phyloP scores from a whole-genome alignment of 1,284 basidiomycete genomes.

The Ceratobasidium papillatum region DNA sequence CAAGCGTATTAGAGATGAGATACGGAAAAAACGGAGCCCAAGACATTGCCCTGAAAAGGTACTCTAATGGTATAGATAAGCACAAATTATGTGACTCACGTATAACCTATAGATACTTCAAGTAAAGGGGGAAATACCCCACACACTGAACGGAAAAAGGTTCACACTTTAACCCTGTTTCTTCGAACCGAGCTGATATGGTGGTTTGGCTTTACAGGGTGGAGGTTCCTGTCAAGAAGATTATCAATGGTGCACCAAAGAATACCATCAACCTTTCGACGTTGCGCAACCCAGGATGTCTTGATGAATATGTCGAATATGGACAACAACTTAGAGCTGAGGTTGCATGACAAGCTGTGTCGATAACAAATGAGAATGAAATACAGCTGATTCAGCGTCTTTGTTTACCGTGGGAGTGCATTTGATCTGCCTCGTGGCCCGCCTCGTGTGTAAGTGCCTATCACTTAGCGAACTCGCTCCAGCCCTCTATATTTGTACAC shows the following conservation, averaged over 20 bases:
- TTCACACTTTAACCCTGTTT: background rate
- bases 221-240: slow-evolving; percentile 85
- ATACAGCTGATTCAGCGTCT: slow-evolving; percentile 4
- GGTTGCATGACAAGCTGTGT: slow-evolving; percentile 49
- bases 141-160: slow-evolving; percentile 86
- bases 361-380: background rate
- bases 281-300: slow-evolving; percentile 77
- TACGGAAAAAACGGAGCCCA: slow-evolving; percentile 72
- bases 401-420: slow-evolving; percentile 19
- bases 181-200: slow-evolving; percentile 5
- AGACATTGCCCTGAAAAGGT: slow-evolving; percentile 78
- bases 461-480: slow-evolving; percentile 10
- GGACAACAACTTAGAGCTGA: slow-evolving; percentile 62
- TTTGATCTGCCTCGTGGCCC: slow-evolving; percentile 27
- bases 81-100: background rate
- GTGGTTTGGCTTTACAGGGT: slow-evolving; percentile 54
- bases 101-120: slow-evolving; percentile 20
- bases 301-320: slow-evolving; percentile 68
- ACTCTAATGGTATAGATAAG: slow-evolving; percentile 10
- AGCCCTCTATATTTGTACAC: slow-evolving; percentile 5
- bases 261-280: slow-evolving; percentile 79
- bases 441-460: slow-evolving; percentile 39
- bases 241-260: slow-evolving; percentile 81
- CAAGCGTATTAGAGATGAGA: slow-evolving; percentile 67
- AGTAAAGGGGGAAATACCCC: slow-evolving; percentile 67